Conservation (phyloP, 1,139 yeast genomes). For the Saccharomycopsis phalli region DNA sequence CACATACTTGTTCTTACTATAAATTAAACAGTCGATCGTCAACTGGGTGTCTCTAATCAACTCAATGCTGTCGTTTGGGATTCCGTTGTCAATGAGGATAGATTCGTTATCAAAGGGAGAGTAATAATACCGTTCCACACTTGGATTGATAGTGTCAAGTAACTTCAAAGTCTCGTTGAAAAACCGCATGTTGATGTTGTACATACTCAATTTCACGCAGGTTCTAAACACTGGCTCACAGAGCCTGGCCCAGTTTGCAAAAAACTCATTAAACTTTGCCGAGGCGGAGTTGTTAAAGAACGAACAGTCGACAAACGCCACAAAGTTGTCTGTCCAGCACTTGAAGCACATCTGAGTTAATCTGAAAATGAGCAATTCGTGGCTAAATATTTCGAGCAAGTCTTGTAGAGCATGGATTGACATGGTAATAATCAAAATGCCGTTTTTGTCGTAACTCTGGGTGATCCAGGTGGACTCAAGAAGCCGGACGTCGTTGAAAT, state of each 20-base stretch:
- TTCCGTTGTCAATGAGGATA: conserved; percentile 10
- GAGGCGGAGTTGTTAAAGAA: conserved; percentile 34
- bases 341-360: conserved; percentile 61
- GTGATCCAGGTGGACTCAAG: conserved; percentile 44
- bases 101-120: conserved; percentile 17
- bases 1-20: conserved; percentile 30
- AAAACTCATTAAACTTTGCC: conserved; percentile 28
- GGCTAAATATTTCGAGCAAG: conserved; percentile 38
- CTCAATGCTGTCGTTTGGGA: conserved; percentile 12
- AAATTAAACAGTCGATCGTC: conserved; percentile 17
- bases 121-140: conserved; percentile 2
- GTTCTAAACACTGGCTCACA: too few species aligned
- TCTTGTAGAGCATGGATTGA: conserved; percentile 37
- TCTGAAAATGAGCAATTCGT: conserved; percentile 51
- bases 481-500: conserved; percentile 40
- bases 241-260: too few species aligned
- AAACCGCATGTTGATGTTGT: conserved; percentile 47
- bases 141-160: too few species aligned
- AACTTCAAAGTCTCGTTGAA: conserved; percentile 25
- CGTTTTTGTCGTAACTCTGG: conserved; percentile 63
- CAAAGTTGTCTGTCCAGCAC: conserved; percentile 64
- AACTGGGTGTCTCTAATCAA: conserved; percentile 11
- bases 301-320: conserved; percentile 62
- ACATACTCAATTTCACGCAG: conserved; percentile 49
- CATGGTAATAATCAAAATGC: conserved; percentile 58